These are phyloP conservation scores for Allantophomopsis lycopodina DNA, from an alignment of 2,329 filamentous ascomycete species.

Conservation along the genomic window DNA sequence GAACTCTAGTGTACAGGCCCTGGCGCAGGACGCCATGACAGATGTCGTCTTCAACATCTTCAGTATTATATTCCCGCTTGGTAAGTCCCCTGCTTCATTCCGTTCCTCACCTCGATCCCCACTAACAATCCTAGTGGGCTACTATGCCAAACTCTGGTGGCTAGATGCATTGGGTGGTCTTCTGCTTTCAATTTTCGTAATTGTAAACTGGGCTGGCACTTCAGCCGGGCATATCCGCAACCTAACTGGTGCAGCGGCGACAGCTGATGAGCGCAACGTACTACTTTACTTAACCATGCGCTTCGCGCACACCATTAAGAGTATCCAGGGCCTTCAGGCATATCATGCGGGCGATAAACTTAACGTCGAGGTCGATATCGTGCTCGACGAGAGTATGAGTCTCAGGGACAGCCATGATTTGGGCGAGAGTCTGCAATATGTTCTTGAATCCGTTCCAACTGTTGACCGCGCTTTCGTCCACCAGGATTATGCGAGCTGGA, in stretches of 20 bases:
- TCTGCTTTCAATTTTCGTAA: constrained; percentile 51
- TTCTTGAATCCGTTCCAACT: constrained; percentile 31
- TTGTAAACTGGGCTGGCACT: constrained; percentile 54
- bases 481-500: constrained; percentile 22
- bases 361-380: constrained; percentile 47
- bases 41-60: constrained; percentile 52
- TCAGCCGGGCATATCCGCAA: constrained; percentile 44
- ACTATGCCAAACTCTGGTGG: constrained; percentile 48
- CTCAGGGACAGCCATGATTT: constrained; percentile 42
- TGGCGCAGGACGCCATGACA: constrained; percentile 50
- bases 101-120: too few species aligned
- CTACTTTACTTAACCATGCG: constrained; percentile 45
- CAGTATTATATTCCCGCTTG: constrained; percentile 44
- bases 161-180: constrained; percentile 48
- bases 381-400: constrained; percentile 37
- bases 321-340: constrained; percentile 37
- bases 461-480: constrained; percentile 26
- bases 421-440: constrained; percentile 50
- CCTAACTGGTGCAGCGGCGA: constrained; percentile 42
- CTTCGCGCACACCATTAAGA: constrained; percentile 35
- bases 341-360: constrained; percentile 51
- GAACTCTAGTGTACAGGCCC: constrained; percentile 48
- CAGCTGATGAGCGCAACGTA: constrained; percentile 35
- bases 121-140: constrained; percentile 29
- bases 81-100: constrained; percentile 7